Evolutionary conservation across 1,139 yeast genomes (phyloP).

Genomic region (Lodderomyces metapsilosis): DNA sequence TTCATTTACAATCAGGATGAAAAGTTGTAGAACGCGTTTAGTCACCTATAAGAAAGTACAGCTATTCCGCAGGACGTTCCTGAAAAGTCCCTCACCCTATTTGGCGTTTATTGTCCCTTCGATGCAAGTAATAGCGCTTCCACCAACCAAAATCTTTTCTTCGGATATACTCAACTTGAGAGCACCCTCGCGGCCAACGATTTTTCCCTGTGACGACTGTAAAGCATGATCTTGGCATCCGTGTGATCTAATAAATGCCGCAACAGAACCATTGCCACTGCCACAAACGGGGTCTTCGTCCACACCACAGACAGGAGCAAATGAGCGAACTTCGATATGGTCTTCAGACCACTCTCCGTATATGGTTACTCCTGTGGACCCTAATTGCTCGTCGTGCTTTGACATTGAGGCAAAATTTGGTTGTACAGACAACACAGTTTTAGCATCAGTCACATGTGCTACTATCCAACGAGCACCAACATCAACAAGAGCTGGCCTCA

Average conservation of each 20-base stretch:
- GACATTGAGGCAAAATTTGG: constrained; percentile 38
- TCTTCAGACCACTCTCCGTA: constrained; percentile 30
- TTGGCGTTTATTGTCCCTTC: constrained; percentile 21
- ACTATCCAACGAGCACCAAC: constrained; percentile 5
- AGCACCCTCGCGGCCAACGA: constrained; percentile 32
- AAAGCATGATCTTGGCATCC: background rate
- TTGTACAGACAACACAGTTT: constrained; percentile 25
- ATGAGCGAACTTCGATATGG: constrained; percentile 34
- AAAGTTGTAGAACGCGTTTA: too few species aligned
- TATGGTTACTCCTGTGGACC: constrained; percentile 30
- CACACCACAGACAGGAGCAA: constrained; percentile 34
- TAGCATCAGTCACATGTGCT: constrained; percentile 22
- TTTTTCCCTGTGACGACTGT: constrained; percentile 30
- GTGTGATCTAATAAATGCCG: constrained; percentile 17
- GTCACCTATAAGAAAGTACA: too few species aligned
- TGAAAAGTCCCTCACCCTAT: too few species aligned
- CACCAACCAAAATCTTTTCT: constrained; percentile 21
- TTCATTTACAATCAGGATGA: too few species aligned
- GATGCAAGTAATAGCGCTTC: constrained; percentile 31
- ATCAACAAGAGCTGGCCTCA: constrained; percentile 19
- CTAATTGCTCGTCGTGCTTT: constrained; percentile 18
- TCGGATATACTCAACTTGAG: constrained; percentile 19
- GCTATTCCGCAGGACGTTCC: too few species aligned
- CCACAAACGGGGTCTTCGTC: constrained; percentile 56
- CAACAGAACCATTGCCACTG: constrained; percentile 43